A percentile compares a stretch with the other conserved stretches of the same genome.
Conservation (phyloP, 2,329 filamentous ascomycete genomes). For the Diaporthe vexans region DNA sequence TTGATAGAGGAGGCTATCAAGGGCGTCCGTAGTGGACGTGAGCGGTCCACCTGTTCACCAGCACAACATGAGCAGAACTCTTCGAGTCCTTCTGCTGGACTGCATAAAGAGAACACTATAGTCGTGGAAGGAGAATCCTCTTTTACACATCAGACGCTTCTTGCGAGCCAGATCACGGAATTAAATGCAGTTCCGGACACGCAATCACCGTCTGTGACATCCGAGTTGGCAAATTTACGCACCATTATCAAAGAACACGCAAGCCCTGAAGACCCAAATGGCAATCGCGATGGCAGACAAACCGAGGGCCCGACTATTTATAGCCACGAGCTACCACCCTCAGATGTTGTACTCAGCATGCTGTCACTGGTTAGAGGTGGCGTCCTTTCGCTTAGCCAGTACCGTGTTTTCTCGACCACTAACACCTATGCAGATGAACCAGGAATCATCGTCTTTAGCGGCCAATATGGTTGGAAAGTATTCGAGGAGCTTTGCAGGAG, state of each 20-base stretch:
- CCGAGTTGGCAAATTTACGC: constrained; percentile 6
- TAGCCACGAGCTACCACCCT: background rate
- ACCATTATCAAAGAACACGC: constrained; percentile 2
- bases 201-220: background rate
- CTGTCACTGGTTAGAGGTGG: background rate
- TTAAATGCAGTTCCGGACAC: background rate
- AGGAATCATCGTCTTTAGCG: background rate
- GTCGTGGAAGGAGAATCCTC: constrained; percentile 1
- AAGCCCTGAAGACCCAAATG: background rate
- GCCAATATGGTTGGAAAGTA: background rate
- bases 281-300: background rate
- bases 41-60: background rate
- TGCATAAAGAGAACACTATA: background rate
- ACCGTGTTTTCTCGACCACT: background rate
- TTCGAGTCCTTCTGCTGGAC: background rate
- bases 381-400: background rate
- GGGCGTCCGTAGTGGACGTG: background rate
- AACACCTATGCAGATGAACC: background rate
- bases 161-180: constrained; percentile 2
- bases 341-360: background rate
- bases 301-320: too few species aligned
- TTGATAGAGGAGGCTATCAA: constrained; percentile 4
- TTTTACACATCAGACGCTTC: background rate
- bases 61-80: background rate
- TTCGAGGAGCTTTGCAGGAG: constrained; percentile 2